Evolutionary conservation across 371 early-diverging fungal genomes (phyloP), one percentile per base, ranked within the genome.

Genomic region (Syncephalastrum monosporum): DNA sequence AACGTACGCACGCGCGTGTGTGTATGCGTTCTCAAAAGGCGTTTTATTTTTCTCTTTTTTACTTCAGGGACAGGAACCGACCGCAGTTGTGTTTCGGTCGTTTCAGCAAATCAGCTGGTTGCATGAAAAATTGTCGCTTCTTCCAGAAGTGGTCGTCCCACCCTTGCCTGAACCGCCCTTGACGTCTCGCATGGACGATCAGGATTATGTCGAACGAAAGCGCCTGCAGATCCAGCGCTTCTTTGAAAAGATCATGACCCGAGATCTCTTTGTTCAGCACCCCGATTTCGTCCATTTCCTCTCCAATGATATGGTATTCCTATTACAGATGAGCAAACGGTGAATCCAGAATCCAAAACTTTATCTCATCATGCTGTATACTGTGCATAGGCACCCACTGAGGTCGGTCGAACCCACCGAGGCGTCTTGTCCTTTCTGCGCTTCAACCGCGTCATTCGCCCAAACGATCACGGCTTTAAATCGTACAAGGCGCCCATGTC

Each of bases 31-130:
- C 29, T 42, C 38, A 50, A 44, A 21, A 45, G n/a, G 25, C 15
- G 44, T 68, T 59, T 19, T 59, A 24, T 29, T 1, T 29, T 29
- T 29, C 7, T 29, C 7, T 29, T 29, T 29, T 29, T 29, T 29
- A 7, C 6, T 29, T 29, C 29, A 29, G 29, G 29, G 29, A 29
- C 29, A 29, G 7, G 29, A 29, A 29, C 29, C 29, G 29, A 29
- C 29, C 4, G 7, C 29, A 29, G 29, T 29, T 29, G 68, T 69
- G 14, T 84, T 84, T 58, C 81, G 85, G 15, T 80, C 85, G 3
- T 84, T 82, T 59, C 78, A 80, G 38, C 85, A 84, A 51, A 78
- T 82, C 33, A 75, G 73, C 21, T 84, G 85, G 85, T 67, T 84
- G 19, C 75, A 82, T 42, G 66, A 77, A 48, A 75, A 67, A 49